Percentiles rank a stretch among this genome's conserved stretches.
These are phyloP conservation scores for Veloporphyrellus conicus DNA, from an alignment of 1,284 basidiomycete genomes.

Conservation along the genomic window DNA sequence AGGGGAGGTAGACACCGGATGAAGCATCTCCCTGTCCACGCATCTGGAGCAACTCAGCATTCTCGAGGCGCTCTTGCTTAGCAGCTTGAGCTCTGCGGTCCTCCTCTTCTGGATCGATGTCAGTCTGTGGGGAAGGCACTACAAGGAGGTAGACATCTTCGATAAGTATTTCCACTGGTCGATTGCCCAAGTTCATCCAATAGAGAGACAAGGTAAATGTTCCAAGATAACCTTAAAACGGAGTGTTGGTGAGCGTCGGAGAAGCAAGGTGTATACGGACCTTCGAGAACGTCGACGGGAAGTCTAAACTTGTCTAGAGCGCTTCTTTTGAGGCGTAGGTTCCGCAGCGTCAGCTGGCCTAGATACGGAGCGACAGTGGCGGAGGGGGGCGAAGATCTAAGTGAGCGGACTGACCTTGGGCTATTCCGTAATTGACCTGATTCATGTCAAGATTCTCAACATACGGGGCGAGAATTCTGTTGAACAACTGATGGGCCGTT, in stretches of 20 bases:
- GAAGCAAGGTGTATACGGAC: conserved; percentile 35
- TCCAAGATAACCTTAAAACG: conserved; percentile 80
- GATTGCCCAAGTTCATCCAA: conserved; percentile 91
- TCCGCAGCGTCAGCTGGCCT: conserved; percentile 83
- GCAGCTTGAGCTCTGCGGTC: conserved; percentile 77
- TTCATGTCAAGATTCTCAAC: conserved; percentile 95
- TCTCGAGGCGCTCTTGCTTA: conserved; percentile 86
- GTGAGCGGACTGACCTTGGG: conserved; percentile 58
- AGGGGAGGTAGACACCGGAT: conserved; percentile 36
- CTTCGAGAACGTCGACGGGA: conserved; percentile 95
- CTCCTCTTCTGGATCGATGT: conserved; percentile 81
- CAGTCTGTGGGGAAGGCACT: conserved; percentile 73
- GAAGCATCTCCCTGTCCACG: conserved; percentile 56
- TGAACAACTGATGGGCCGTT: conserved; percentile 61
- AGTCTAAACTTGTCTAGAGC: conserved; percentile 95
- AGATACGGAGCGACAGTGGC: conserved; percentile 10
- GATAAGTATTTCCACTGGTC: conserved; percentile 87
- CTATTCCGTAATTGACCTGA: conserved; percentile 93
- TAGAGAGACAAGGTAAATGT: conserved; percentile 91
- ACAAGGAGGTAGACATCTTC: conserved; percentile 96
- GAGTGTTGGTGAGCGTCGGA: neutral
- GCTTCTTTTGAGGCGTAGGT: conserved; percentile 87
- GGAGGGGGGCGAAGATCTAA: neutral
- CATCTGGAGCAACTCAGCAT: conserved; percentile 83
- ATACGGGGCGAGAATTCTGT: conserved; percentile 91